Percentiles rank a stretch among this genome's conserved stretches.
Evolutionary conservation across 345 rosid species (phyloP).

Genomic region (Ceriops tagal): DNA sequence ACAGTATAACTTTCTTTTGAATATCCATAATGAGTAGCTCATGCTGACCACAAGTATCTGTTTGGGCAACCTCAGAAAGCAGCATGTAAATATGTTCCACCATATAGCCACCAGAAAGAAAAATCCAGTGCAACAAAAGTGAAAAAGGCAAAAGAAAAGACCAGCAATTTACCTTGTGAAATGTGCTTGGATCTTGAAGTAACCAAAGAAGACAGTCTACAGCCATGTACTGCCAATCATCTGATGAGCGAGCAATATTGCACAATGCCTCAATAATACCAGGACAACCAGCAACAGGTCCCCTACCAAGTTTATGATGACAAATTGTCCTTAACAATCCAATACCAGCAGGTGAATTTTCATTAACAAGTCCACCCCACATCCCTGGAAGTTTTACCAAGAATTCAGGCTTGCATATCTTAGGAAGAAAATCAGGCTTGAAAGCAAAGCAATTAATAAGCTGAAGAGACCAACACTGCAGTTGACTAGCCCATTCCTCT

Average conservation of each 20-base stretch:
- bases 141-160: too few relatives aligned
- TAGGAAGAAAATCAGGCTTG: conserved; percentile 93
- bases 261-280: conserved; percentile 85
- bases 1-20: not conserved
- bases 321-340: conserved; percentile 93
- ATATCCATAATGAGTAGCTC: not conserved
- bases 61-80: too few relatives aligned
- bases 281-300: conserved; percentile 84
- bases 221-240: conserved; percentile 99
- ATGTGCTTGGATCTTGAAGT: conserved; percentile 86
- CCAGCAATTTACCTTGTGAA: conserved; percentile 54
- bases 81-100: too few relatives aligned
- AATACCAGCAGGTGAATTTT: conserved; percentile 98
- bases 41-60: not conserved
- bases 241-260: conserved; percentile 92
- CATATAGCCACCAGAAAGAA: too few relatives aligned
- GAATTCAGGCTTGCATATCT: conserved; percentile 88
- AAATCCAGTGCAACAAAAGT: too few relatives aligned
- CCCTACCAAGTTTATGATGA: conserved; percentile 94
- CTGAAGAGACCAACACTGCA: conserved; percentile 99
- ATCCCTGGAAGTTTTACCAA: conserved; percentile 83
- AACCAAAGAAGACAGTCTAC: conserved; percentile 98
- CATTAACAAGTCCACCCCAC: conserved; percentile 99
- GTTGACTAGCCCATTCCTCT: conserved; percentile 99
- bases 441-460: conserved; percentile 97